A percentile compares a stretch with the other conserved stretches of the same genome.
Evolutionary conservation across 2,329 filamentous ascomycete genomes (phyloP).

Genomic region (Monilinia aucupariae): DNA sequence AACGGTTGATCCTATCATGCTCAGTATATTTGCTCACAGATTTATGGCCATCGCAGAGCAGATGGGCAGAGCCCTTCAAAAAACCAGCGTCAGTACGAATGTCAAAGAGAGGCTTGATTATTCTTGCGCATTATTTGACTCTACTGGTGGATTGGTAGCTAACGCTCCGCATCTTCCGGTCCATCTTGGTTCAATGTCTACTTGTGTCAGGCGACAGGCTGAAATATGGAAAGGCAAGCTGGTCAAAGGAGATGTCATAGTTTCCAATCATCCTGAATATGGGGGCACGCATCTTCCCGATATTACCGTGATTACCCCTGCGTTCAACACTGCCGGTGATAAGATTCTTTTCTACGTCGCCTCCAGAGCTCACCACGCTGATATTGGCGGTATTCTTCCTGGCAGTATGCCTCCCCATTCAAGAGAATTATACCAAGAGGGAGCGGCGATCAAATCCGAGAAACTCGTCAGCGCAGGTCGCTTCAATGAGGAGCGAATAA

Average conservation of each 20-base stretch:
- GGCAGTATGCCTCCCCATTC: conserved; percentile 79
- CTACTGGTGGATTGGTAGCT: conserved; percentile 68
- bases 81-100: conserved; percentile 74
- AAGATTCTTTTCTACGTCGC: conserved; percentile 31
- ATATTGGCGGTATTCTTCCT: conserved; percentile 77
- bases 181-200: conserved; percentile 80
- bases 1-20: conserved; percentile 67
- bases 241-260: conserved; percentile 73
- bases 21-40: conserved; percentile 73
- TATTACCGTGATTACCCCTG: conserved; percentile 75
- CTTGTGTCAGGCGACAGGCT: conserved; percentile 71
- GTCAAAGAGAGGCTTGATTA: conserved; percentile 80
- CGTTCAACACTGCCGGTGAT: conserved; percentile 61
- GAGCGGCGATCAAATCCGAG: conserved; percentile 58
- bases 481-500: conserved; percentile 74
- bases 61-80: conserved; percentile 74
- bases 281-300: conserved; percentile 80
- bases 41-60: conserved; percentile 86
- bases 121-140: conserved; percentile 75
- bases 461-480: conserved; percentile 70
- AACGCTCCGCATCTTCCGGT: conserved; percentile 78
- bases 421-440: conserved; percentile 59
- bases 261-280: conserved; percentile 79
- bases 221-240: conserved; percentile 75
- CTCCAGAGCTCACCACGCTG: conserved; percentile 64